These are phyloP conservation scores for Boletus sensibilis DNA, from an alignment of 768 basidiomycete species.

Conservation along the genomic window DNA sequence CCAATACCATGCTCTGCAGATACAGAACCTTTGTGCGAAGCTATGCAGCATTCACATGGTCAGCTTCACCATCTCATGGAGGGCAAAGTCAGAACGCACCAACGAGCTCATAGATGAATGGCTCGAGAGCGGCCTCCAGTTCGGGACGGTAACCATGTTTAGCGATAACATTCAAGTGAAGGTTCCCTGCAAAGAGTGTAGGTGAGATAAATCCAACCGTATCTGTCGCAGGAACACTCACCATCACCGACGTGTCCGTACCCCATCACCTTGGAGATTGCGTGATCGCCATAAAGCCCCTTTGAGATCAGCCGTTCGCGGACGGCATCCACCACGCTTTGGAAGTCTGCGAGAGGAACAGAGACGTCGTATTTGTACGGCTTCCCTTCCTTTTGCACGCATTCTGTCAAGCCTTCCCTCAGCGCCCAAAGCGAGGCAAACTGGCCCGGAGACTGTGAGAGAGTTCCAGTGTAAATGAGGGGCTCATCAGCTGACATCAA, in stretches of 20 bases:
- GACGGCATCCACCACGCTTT: constrained; percentile 81
- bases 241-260: constrained; percentile 98
- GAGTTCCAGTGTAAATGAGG: constrained; percentile 84
- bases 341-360: constrained; percentile 82
- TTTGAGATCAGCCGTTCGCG: constrained; percentile 67
- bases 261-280: constrained; percentile 83
- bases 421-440: constrained; percentile 88
- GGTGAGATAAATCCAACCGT: constrained; percentile 2
- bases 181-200: constrained; percentile 58
- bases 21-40: constrained; percentile 81
- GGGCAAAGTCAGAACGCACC: constrained; percentile 42
- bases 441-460: constrained; percentile 89
- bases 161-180: constrained; percentile 91
- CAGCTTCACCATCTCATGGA: background rate
- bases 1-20: constrained; percentile 98
- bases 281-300: constrained; percentile 66
- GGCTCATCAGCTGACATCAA: constrained; percentile 71
- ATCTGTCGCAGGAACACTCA: constrained; percentile 35
- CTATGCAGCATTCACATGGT: constrained; percentile 36
- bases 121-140: constrained; percentile 85
- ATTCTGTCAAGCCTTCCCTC: constrained; percentile 90
- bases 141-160: constrained; percentile 71
- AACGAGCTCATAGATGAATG: constrained; percentile 91
- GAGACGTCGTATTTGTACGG: constrained; percentile 97
- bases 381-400: constrained; percentile 89